Percentiles rank a stretch among this genome's conserved stretches.
Evolutionary conservation across 2,329 filamentous ascomycete genomes (phyloP).

Genomic region (Fusarium sp.): DNA sequence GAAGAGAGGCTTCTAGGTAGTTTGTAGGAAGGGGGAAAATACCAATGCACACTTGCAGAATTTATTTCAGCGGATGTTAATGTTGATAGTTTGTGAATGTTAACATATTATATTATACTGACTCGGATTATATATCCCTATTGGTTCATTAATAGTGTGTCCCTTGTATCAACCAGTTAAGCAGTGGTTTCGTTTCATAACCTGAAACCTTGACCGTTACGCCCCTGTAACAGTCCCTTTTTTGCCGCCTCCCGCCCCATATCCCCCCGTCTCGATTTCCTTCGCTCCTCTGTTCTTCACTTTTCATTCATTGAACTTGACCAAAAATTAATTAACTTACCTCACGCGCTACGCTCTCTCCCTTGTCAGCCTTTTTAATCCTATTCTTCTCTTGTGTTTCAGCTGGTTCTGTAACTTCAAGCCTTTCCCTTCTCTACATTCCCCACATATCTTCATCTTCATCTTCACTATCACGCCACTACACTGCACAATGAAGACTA

Average conservation of each 20-base stretch:
- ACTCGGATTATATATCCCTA: conserved; percentile 5
- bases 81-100: not conserved
- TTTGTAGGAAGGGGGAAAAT: not conserved
- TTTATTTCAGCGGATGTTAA: not conserved
- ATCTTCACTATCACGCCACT: conserved; percentile 14
- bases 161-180: conserved; percentile 34
- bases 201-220: conserved; percentile 46
- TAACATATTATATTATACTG: not conserved
- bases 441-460: not conserved
- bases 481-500: conserved; percentile 46
- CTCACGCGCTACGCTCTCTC: conserved; percentile 1
- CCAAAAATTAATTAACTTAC: conserved; percentile 26
- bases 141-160: not conserved
- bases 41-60: not conserved
- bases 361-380: conserved; percentile 16
- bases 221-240: conserved; percentile 38
- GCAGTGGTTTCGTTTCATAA: conserved; percentile 21
- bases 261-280: conserved; percentile 4
- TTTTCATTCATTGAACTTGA: not conserved
- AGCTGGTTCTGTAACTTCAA: conserved; percentile 37
- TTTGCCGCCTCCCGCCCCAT: conserved; percentile 20
- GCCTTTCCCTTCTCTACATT: conserved; percentile 3
- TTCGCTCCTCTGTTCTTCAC: not conserved
- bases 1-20: not conserved
- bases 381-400: conserved; percentile 19